Percentiles rank a stretch among this genome's conserved stretches.
These are phyloP conservation scores for Ceratobasidium sp. DNA, from an alignment of 1,284 basidiomycete species.

Conservation along the genomic window DNA sequence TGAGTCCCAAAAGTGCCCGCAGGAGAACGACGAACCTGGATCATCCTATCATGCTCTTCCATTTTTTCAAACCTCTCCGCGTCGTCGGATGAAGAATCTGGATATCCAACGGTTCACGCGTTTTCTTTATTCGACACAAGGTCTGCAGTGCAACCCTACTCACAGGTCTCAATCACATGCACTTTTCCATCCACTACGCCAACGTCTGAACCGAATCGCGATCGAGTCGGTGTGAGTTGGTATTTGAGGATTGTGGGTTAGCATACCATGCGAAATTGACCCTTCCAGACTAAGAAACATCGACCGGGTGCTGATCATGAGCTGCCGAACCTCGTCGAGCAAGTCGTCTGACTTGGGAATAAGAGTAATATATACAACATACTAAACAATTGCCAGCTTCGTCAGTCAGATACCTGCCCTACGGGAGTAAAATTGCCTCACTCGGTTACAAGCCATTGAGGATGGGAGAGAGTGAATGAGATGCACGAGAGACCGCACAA, in stretches of 20 bases:
- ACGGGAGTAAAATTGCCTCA: neutral
- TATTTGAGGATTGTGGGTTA: neutral
- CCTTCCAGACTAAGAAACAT: slow-evolving; percentile 20
- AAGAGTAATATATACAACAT: slow-evolving; percentile 29
- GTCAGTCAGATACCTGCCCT: neutral
- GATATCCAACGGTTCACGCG: neutral
- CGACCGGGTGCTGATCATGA: slow-evolving; percentile 11
- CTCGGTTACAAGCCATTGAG: slow-evolving; percentile 28
- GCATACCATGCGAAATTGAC: slow-evolving; percentile 28
- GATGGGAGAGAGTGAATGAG: too few relatives aligned
- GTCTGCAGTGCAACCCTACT: slow-evolving; percentile 2
- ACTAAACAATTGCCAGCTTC: neutral
- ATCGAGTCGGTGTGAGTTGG: too few relatives aligned
- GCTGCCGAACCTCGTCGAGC: slow-evolving; percentile 14
- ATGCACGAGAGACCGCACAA: too few relatives aligned
- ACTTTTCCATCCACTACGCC: slow-evolving; percentile 33
- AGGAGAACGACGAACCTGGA: slow-evolving; percentile 13
- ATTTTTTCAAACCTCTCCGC: slow-evolving; percentile 32
- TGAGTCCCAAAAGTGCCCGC: neutral
- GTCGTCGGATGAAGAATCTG: slow-evolving; percentile 18
- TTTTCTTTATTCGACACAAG: neutral
- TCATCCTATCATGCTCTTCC: slow-evolving; percentile 34
- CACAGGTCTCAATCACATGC: slow-evolving; percentile 37
- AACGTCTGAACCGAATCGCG: slow-evolving; percentile 6
- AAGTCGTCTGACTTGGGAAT: slow-evolving; percentile 22